Conservation (phyloP, 306 rosid species). For the Quercus aquifolioides region DNA sequence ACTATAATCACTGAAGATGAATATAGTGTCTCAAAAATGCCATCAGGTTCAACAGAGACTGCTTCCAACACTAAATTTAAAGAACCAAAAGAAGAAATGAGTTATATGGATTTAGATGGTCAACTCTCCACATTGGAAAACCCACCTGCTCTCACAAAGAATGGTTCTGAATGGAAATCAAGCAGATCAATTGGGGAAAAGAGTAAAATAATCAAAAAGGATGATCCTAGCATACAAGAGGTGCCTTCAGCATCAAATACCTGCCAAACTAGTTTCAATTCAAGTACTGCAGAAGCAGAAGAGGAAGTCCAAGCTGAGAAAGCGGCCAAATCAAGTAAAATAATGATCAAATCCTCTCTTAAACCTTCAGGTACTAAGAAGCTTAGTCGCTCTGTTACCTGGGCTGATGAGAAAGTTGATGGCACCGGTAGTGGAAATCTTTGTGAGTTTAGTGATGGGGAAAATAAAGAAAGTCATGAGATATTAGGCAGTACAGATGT, state of each 20-base stretch:
- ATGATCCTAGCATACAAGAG: conserved; percentile 27
- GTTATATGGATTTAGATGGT: conserved; percentile 7
- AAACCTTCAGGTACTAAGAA: conserved; percentile 56
- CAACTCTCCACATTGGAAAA: conserved; percentile 33
- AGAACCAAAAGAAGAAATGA: conserved; percentile 17
- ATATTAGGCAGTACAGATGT: conserved; percentile 10
- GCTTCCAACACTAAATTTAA: conserved; percentile 26
- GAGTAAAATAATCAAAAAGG: conserved; percentile 22
- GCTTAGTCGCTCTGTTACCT: conserved; percentile 66
- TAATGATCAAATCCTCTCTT: conserved; percentile 58
- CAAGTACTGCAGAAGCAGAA: conserved; percentile 27
- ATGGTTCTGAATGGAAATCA: conserved; percentile 33
- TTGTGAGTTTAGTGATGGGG: conserved; percentile 49
- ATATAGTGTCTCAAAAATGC: conserved; percentile 71
- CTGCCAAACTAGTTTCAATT: conserved; percentile 23
- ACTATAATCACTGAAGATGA: conserved; percentile 64
- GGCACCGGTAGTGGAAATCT: conserved; percentile 39
- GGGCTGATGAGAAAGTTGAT: conserved; percentile 69
- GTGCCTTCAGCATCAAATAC: conserved; percentile 43
- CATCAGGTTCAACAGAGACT: conserved; percentile 35
- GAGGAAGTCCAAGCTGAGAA: conserved; percentile 31
- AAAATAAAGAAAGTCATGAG: conserved; percentile 23
- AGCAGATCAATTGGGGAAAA: conserved; percentile 26
- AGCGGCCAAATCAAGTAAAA: conserved; percentile 27
- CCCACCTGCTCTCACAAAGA: conserved; percentile 25